Conservation (phyloP, 1,139 yeast species). For the Zygoascus sp. region DNA sequence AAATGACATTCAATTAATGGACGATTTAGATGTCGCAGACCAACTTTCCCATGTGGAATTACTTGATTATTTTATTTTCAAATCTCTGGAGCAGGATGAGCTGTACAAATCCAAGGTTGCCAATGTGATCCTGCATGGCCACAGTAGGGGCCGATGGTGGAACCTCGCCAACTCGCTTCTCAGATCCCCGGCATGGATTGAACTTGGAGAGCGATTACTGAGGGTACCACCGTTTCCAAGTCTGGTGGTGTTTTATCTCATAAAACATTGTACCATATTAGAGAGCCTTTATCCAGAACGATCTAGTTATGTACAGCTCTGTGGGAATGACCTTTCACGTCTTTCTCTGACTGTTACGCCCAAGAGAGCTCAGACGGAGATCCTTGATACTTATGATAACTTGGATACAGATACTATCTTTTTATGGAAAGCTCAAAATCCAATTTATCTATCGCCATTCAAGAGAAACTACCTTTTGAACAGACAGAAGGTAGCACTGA, state of each 20-base stretch:
- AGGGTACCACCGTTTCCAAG: not conserved
- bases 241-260: slow-evolving; percentile 3
- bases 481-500: not conserved
- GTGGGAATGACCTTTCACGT: slow-evolving; percentile 3
- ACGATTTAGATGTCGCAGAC: not conserved
- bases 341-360: not conserved
- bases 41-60: slow-evolving; percentile 1
- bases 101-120: not conserved
- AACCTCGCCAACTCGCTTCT: slow-evolving; percentile 7
- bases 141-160: slow-evolving; percentile 5
- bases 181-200: slow-evolving; percentile 4
- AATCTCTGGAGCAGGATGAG: not conserved
- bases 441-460: not conserved
- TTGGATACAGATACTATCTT: not conserved
- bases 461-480: slow-evolving; percentile 1
- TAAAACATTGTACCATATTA: slow-evolving; percentile 2
- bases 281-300: not conserved
- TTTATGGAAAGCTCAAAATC: not conserved
- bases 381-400: not conserved
- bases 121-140: slow-evolving; percentile 7
- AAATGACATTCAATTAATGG: not conserved
- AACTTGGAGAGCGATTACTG: slow-evolving; percentile 8
- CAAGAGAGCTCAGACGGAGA: not conserved
- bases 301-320: slow-evolving; percentile 6
- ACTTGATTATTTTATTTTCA: slow-evolving; percentile 7